phyloP scores from a whole-genome alignment of 1,284 basidiomycete genomes.

The Neolentinus lepideus region DNA sequence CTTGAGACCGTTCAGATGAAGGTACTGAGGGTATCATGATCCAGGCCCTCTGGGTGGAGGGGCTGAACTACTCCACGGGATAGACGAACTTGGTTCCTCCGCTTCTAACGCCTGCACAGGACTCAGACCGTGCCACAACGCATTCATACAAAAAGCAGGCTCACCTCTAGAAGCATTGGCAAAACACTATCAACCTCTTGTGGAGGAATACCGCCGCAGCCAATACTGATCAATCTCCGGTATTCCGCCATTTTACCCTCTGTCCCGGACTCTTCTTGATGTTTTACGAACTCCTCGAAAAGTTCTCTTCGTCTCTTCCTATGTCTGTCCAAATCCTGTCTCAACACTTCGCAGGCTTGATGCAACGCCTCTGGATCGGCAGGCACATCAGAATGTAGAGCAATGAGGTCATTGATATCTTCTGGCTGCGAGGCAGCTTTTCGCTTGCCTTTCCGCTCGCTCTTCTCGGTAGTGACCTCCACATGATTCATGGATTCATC shows the following conservation, averaged over 20 bases:
- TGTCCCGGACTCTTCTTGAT: conserved; percentile 86
- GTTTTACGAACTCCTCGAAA: conserved; percentile 71
- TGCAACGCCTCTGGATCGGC: conserved; percentile 50
- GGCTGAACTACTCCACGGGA: conserved; percentile 26
- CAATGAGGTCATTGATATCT: conserved; percentile 57
- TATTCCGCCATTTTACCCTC: conserved; percentile 86
- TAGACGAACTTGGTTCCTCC: conserved; percentile 56
- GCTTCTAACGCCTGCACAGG: conserved; percentile 57
- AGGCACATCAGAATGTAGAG: conserved; percentile 49
- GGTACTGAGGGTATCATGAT: conserved; percentile 10
- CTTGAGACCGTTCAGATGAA: conserved; percentile 9
- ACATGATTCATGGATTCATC: conserved; percentile 8
- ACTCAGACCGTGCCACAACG: neutral
- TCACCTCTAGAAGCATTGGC: conserved; percentile 78
- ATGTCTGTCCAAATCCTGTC: conserved; percentile 59
- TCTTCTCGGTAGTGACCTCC: conserved; percentile 9
- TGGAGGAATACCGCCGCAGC: conserved; percentile 82
- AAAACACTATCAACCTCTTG: conserved; percentile 83
- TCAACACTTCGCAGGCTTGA: conserved; percentile 51
- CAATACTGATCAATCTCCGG: conserved; percentile 77
- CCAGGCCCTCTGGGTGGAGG: conserved; percentile 11
- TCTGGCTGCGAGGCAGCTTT: conserved; percentile 40
- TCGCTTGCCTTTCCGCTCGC: conserved; percentile 38
- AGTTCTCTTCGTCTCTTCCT: conserved; percentile 60
- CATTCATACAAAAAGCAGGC: neutral